Evolutionary conservation across 495 filamentous ascomycete genomes (phyloP), one percentile per base, ranked within the genome.

Genomic region (Staphylotrichum tortipilum): DNA sequence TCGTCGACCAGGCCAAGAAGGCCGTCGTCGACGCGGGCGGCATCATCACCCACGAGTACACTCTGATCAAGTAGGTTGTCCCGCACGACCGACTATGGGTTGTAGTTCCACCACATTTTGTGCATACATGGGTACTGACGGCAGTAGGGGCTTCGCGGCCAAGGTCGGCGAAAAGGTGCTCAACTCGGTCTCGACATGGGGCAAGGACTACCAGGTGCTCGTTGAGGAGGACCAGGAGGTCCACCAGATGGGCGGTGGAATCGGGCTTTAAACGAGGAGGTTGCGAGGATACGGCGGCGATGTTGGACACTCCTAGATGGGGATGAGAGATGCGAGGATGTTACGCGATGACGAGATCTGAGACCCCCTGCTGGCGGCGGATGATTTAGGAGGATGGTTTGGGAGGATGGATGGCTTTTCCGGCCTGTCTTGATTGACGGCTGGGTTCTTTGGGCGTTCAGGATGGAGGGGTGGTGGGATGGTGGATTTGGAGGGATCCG

Each of bases 201-300:
- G 84, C 21, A 63, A 74, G 24, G 61, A 81, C 44, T 84, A 85
- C 63, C 70, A 79, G 35, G 80, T 84, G 1, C 63, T 76, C 9
- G 81, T 95, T 42, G 89, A 95, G 61, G 84, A 89, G 53, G 88
- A 94, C 58, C 68, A 82, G 57, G 53, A 56, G 37, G 53, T 56
- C 6, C 53, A 56, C 39, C 38, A 31, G 26, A 51, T 51, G 53
- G 53, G 42, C 9, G 36, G 36, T 18, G 23, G 24, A n/a, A 24
- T 44, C 22, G 30, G 34, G 36, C 28, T 56, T 12, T 49, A 39
- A 41, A 33, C 9, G 17, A 29, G 18, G 26, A 21, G 5, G 7
- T 26, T 24, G 9, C 17, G n/a, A 18, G 15, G 22, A 12, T 21
- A 35, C n/a, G 11, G 8, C n/a, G 18, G 18, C 8, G 17, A 15